A percentile compares a stretch with the other conserved stretches of the same genome.
Conservation (phyloP, 2,329 filamentous ascomycete species). For the Neocucurbitaria cava region DNA sequence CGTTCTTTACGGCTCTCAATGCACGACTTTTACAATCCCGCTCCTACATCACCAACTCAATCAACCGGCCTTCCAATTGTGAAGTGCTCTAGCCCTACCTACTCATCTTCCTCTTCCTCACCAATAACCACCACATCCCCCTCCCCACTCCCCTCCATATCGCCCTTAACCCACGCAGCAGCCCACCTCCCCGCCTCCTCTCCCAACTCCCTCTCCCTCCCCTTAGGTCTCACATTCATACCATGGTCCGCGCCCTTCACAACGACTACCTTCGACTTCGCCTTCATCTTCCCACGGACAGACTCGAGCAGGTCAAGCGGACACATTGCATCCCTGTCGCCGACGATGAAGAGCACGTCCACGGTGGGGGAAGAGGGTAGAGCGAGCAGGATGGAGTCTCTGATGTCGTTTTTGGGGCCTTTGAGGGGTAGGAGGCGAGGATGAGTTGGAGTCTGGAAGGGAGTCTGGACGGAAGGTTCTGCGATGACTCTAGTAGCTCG, state of each 20-base stretch:
- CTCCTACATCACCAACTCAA: background rate
- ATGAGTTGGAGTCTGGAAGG: constrained; percentile 36
- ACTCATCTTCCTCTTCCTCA: constrained; percentile 3
- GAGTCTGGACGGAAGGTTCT: no score
- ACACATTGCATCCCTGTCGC: constrained; percentile 38
- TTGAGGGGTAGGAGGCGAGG: constrained; percentile 53
- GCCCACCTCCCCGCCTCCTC: constrained; percentile 44
- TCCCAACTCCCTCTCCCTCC: constrained; percentile 33
- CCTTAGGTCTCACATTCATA: constrained; percentile 46
- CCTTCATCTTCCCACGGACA: constrained; percentile 48
- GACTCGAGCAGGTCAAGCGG: constrained; percentile 25
- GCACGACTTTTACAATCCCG: background rate
- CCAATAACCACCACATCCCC: constrained; percentile 12
- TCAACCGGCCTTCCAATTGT: background rate
- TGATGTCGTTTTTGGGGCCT: constrained; percentile 42
- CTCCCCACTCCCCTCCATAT: constrained; percentile 3
- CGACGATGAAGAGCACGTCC: constrained; percentile 51
- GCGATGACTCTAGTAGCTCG: constrained; percentile 11
- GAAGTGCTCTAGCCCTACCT: background rate
- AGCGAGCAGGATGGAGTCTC: constrained; percentile 50
- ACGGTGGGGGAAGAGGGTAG: constrained; percentile 36
- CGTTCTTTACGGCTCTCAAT: background rate
- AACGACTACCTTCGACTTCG: constrained; percentile 44
- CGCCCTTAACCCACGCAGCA: constrained; percentile 41
- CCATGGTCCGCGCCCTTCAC: constrained; percentile 51